Evolutionary conservation across 768 basidiomycete genomes (phyloP), one percentile per base, ranked within the genome.

Genomic region (Hemileccinum impolitum): DNA sequence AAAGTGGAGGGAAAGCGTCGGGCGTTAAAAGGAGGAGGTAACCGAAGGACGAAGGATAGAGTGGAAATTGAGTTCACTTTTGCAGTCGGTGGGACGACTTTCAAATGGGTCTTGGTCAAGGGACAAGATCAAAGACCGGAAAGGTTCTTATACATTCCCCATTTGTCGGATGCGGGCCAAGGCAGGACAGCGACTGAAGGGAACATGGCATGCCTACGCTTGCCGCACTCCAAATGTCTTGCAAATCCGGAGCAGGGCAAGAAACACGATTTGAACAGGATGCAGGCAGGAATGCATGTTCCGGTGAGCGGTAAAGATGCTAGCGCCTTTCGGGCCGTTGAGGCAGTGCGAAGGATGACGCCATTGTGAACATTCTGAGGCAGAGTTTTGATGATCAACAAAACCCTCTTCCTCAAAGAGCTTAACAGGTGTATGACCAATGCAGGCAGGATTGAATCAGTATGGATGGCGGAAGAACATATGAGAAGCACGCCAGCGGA

Each of bases 171-270:
- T 51, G 60, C 57, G 57, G 62, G 62, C 50, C 54, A 43, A 53
- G 50, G 46, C 50, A 32, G 54, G 43, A 58, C n/a, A 58, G 28
- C 18, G 21, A 47, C 13, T 42, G 52, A 56, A 49, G 41, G 59
- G 43, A 62, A 64, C 59, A 64, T 64, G 62, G 57, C 63, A 8
- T 51, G 47, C 57, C 62, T 56, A 62, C 39, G 57, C 59, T 55
- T 59, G 61, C 64, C 56, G 52, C 59, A 50, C 57, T 53, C 44
- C 47, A 53, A 49, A 47, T 61, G 61, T 48, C 64, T 53, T 61
- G 64, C 61, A 64, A 65, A 65, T 61, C 57, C 61, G 59, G 52
- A 60, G 64, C 55, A 66, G 57, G 64, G 64, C 53, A 65, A 45
- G 50, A 47, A 62, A 57, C 55, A 64, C 54, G 63, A 65, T 62